These are phyloP conservation scores for Gautieria morchelliformis DNA, from an alignment of 768 basidiomycete species.

Conservation along the genomic window DNA sequence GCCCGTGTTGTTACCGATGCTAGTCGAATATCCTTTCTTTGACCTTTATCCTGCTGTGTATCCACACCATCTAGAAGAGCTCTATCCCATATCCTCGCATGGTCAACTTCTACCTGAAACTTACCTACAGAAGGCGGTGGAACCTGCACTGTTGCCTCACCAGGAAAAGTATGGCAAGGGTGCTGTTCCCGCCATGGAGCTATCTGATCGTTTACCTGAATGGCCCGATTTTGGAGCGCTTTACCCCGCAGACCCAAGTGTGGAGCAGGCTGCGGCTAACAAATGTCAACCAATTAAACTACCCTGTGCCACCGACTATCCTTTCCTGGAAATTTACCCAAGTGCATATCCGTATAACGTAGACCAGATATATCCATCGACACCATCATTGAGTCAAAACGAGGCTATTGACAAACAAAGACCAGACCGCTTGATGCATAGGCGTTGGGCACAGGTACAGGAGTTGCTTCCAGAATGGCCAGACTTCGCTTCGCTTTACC, in stretches of 20 bases:
- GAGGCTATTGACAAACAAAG: slow-evolving; percentile 23
- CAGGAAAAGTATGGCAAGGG: background rate
- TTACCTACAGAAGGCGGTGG: background rate
- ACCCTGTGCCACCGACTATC: background rate
- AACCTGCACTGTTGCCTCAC: background rate
- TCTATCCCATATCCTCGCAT: slow-evolving; percentile 22
- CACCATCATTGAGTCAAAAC: slow-evolving; percentile 28
- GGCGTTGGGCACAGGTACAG: background rate
- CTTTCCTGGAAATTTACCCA: slow-evolving; percentile 8
- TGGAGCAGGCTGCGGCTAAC: background rate
- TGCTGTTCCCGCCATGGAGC: background rate
- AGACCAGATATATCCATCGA: slow-evolving; percentile 24
- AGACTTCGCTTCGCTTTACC: slow-evolving; percentile 2
- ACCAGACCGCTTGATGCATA: background rate
- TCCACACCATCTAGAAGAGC: slow-evolving; percentile 27
- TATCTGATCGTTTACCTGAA: background rate
- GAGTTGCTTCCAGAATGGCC: background rate
- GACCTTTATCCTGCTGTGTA: slow-evolving; percentile 24
- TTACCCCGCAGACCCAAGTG: background rate
- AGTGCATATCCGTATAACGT: slow-evolving; percentile 33
- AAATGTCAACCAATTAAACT: background rate
- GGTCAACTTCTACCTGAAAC: background rate
- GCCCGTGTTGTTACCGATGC: background rate
- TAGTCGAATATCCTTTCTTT: background rate
- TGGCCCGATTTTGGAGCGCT: background rate